Percentiles rank a stretch among this genome's conserved stretches.
Evolutionary conservation across 1,139 yeast genomes (phyloP).

Genomic region (Pichia sp.): DNA sequence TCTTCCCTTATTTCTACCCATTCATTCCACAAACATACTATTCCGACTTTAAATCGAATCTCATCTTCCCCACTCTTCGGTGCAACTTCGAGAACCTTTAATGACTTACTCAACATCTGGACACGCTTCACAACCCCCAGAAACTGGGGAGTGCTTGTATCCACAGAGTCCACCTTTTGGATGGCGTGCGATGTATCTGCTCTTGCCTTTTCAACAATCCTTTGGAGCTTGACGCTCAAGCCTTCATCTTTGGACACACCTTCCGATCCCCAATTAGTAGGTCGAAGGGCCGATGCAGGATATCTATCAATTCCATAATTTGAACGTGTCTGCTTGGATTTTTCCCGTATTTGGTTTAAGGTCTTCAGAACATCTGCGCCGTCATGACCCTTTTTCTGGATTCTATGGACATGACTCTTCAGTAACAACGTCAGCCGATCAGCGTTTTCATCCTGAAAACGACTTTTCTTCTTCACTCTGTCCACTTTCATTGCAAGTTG

Average conservation of each 20-base stretch:
- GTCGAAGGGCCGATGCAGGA: neutral
- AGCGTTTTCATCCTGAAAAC: neutral
- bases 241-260: neutral
- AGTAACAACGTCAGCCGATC: neutral
- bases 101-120: constrained; percentile 10
- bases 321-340: constrained; percentile 2
- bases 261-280: neutral
- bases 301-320: neutral
- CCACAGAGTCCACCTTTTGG: constrained; percentile 3
- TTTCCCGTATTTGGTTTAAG: constrained; percentile 4
- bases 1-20: constrained; percentile 19
- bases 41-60: constrained; percentile 10
- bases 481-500: neutral
- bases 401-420: neutral
- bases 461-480: neutral
- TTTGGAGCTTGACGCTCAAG: neutral
- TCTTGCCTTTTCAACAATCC: constrained; percentile 3
- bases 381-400: neutral
- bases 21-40: constrained; percentile 21
- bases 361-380: neutral
- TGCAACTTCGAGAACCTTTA: constrained; percentile 7
- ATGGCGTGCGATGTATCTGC: constrained; percentile 12
- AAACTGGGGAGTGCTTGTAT: neutral
- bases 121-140: constrained; percentile 7
- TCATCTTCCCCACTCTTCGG: neutral